Evolutionary conservation across 345 rosid species (phyloP).

Genomic region (Syzygium oleosum): DNA sequence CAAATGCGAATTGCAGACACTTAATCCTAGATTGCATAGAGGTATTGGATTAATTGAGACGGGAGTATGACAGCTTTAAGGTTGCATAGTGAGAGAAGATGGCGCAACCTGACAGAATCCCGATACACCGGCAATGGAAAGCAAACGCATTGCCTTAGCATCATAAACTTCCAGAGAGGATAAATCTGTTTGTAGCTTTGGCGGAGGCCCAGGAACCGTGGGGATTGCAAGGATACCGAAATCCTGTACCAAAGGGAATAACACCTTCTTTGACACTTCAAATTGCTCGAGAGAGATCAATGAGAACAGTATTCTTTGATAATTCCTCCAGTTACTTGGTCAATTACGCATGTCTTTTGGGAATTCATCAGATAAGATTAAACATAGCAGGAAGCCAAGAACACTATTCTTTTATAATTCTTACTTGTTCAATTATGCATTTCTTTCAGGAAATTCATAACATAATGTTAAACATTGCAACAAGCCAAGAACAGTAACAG

Average conservation of each 20-base stretch:
- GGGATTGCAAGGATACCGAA: conserved; percentile 66
- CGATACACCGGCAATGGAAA: conserved; percentile 68
- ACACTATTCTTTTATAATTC: background rate
- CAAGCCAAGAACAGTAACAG: background rate
- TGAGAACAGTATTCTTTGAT: background rate
- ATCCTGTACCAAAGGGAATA: conserved; percentile 28
- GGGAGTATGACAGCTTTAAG: background rate
- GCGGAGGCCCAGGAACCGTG: conserved; percentile 76
- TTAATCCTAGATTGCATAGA: background rate
- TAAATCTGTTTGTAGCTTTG: conserved; percentile 56
- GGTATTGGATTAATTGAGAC: background rate
- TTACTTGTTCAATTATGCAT: background rate
- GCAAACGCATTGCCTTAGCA: conserved; percentile 59
- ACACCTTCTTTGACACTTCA: background rate
- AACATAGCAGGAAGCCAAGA: background rate
- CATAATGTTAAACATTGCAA: background rate
- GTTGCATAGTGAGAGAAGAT: background rate
- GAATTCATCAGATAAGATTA: background rate
- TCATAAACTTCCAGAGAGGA: conserved; percentile 40
- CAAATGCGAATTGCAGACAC: background rate
- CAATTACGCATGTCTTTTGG: no score
- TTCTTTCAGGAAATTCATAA: background rate
- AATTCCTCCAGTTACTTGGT: no score
- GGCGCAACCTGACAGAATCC: conserved; percentile 72
- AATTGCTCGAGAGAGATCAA: background rate